Conservation (phyloP, 331 rosid species). For the Quercus lobata region DNA sequence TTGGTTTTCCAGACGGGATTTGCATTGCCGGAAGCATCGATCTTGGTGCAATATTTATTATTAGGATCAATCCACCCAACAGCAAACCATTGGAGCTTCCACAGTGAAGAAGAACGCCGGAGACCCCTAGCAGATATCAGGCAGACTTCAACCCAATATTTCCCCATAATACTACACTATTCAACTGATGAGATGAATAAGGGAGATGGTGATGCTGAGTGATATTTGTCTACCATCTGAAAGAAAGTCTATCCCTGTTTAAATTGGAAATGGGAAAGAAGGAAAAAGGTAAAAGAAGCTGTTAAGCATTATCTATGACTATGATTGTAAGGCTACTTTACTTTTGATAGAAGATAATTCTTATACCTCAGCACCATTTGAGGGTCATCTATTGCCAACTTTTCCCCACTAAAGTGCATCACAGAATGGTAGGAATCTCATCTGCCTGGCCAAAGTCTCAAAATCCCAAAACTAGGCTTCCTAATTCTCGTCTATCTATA, state of each 20-base stretch:
- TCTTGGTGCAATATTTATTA: slow-evolving; percentile 77
- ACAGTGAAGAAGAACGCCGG: slow-evolving; percentile 49
- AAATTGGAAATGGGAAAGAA: slow-evolving; percentile 15
- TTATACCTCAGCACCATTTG: slow-evolving; percentile 27
- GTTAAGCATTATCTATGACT: slow-evolving; percentile 18
- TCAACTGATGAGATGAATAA: slow-evolving; percentile 12
- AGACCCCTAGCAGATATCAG: slow-evolving; percentile 77
- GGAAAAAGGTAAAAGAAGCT: background rate
- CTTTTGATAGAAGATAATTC: slow-evolving; percentile 23
- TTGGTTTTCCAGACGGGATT: slow-evolving; percentile 83
- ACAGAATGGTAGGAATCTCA: slow-evolving; percentile 37
- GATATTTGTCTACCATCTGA: slow-evolving; percentile 20
- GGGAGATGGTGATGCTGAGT: background rate
- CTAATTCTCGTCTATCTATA: background rate
- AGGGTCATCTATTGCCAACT: slow-evolving; percentile 28
- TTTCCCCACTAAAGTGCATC: slow-evolving; percentile 25
- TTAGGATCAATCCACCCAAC: slow-evolving; percentile 77
- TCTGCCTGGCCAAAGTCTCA: background rate
- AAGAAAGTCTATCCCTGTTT: slow-evolving; percentile 21
- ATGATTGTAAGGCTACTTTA: slow-evolving; percentile 43
- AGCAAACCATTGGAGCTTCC: slow-evolving; percentile 86
- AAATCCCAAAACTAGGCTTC: background rate
- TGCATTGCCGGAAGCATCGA: slow-evolving; percentile 63
- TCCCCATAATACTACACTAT: slow-evolving; percentile 46
- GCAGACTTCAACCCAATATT: slow-evolving; percentile 69